Percentiles rank a stretch among this genome's conserved stretches.
Evolutionary conservation across 371 early-diverging fungal genomes (phyloP).

Genomic region (Rhizopus sp.): DNA sequence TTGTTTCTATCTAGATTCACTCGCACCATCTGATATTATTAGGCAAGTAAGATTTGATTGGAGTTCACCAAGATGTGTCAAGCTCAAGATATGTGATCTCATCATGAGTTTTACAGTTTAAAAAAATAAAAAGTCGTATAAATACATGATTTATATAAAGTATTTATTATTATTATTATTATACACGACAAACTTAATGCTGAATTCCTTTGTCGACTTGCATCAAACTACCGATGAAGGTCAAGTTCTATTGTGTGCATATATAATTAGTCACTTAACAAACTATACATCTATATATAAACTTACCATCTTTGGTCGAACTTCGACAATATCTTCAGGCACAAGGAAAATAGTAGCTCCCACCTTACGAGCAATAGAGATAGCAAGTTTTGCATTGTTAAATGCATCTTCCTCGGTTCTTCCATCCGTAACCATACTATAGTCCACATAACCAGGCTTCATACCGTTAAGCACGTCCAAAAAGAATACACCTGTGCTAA

Average conservation of each 20-base stretch:
- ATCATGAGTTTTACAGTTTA: slow-evolving; percentile 69
- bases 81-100: slow-evolving; percentile 53
- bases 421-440: slow-evolving; percentile 82
- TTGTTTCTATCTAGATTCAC: slow-evolving; percentile 26
- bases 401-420: slow-evolving; percentile 76
- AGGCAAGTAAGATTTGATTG: slow-evolving; percentile 69
- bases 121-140: slow-evolving; percentile 2
- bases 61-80: slow-evolving; percentile 66
- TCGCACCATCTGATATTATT: slow-evolving; percentile 46
- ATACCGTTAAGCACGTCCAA: slow-evolving; percentile 92
- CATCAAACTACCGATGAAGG: slow-evolving; percentile 89
- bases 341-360: slow-evolving; percentile 95
- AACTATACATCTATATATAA: slow-evolving; percentile 8
- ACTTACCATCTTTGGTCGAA: slow-evolving; percentile 80
- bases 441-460: slow-evolving; percentile 89
- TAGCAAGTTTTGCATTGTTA: slow-evolving; percentile 90
- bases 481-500: slow-evolving; percentile 82
- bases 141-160: not conserved
- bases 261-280: not conserved
- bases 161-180: too few relatives aligned
- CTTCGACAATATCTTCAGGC: slow-evolving; percentile 95
- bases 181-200: not conserved
- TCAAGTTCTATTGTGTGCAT: slow-evolving; percentile 64
- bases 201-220: slow-evolving; percentile 46
- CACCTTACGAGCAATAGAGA: slow-evolving; percentile 93